phyloP scores from a whole-genome alignment of 371 early-diverging fungal species.

The Syncephalastrum monosporum region DNA sequence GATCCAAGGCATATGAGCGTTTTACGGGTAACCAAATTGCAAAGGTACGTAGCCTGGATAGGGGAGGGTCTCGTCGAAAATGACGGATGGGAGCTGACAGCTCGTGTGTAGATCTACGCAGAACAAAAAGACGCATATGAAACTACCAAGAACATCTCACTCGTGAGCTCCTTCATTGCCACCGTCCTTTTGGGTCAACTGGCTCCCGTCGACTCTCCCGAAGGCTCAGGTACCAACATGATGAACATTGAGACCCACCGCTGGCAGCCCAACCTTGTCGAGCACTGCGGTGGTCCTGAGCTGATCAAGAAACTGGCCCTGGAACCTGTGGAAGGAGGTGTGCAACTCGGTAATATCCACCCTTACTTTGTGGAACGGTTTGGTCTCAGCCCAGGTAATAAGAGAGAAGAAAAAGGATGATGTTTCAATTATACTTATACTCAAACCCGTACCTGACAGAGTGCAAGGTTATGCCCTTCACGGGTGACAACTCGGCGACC shows the following conservation, averaged over 20 bases:
- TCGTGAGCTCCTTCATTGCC: conserved; percentile 74
- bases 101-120: conserved; percentile 29
- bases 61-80: not conserved
- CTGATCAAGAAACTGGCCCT: conserved; percentile 40
- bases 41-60: conserved; percentile 41
- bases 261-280: conserved; percentile 53
- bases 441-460: conserved; percentile 22
- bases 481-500: conserved; percentile 85
- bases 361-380: conserved; percentile 51
- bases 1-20: conserved; percentile 77
- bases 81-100: not conserved
- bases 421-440: not conserved
- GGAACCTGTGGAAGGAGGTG: conserved; percentile 42
- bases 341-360: conserved; percentile 37
- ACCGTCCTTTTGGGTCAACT: conserved; percentile 63
- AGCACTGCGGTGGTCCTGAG: conserved; percentile 43
- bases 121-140: conserved; percentile 31
- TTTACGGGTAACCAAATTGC: conserved; percentile 80
- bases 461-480: conserved; percentile 67
- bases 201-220: conserved; percentile 70
- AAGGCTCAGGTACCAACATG: conserved; percentile 85
- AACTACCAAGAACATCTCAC: conserved; percentile 56
- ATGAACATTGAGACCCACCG: conserved; percentile 60
- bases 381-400: conserved; percentile 58
- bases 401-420: not conserved